phyloP scores from a whole-genome alignment of 768 basidiomycete species.

The Boletus subparvulus region DNA sequence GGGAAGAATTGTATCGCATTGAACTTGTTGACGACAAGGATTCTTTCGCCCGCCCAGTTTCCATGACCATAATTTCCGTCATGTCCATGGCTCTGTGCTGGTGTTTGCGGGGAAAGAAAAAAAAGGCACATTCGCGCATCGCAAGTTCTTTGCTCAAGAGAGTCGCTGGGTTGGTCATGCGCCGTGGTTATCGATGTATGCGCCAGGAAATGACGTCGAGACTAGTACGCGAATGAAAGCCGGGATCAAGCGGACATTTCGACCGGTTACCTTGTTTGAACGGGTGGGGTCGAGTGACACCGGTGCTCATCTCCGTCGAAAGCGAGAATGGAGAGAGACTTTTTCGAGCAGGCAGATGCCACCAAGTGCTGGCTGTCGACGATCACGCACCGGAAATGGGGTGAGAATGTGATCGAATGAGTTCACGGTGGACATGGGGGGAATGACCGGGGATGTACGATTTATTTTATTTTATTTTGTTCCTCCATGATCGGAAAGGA shows the following conservation, averaged over 20 bases:
- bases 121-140: background rate
- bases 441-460: background rate
- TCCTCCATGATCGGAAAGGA: background rate
- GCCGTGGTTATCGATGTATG: conserved; percentile 8
- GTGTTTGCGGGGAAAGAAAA: background rate
- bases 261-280: too few relatives aligned
- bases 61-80: conserved; percentile 17
- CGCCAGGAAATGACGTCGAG: conserved; percentile 1
- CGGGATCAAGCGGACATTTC: too few relatives aligned
- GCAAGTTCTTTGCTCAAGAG: background rate
- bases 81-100: background rate
- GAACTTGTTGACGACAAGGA: background rate
- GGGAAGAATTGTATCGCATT: background rate
- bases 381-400: background rate
- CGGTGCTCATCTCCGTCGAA: background rate
- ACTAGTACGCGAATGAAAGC: background rate
- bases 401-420: background rate
- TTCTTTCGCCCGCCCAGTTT: background rate
- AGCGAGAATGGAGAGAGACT: too few relatives aligned
- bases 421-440: background rate
- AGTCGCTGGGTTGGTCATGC: conserved; percentile 8
- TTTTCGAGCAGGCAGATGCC: too few relatives aligned
- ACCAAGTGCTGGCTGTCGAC: background rate
- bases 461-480: background rate
- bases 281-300: too few relatives aligned